Percentiles rank a stretch among this genome's conserved stretches.
phyloP scores from a whole-genome alignment of 805 yeast genomes.

The Komagataella phaffii region DNA sequence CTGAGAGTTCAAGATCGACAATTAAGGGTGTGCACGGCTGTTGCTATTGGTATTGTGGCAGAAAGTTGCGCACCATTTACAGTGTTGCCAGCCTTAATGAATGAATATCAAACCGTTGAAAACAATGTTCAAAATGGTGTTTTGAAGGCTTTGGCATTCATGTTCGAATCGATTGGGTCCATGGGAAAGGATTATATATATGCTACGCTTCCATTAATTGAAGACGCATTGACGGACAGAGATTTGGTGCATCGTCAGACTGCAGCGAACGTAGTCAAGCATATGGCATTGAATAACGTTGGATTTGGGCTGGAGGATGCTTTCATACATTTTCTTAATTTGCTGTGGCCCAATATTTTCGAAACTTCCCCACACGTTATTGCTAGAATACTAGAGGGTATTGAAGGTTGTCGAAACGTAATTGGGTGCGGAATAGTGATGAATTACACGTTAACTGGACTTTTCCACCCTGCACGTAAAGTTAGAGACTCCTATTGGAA shows the following conservation, averaged over 20 bases:
- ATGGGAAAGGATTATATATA: constrained; percentile 72
- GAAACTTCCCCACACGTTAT: constrained; percentile 97
- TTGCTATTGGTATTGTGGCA: constrained; percentile 94
- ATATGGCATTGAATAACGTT: constrained; percentile 64
- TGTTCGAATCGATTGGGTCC: constrained; percentile 85
- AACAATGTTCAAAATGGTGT: constrained; percentile 93
- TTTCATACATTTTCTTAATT: constrained; percentile 69
- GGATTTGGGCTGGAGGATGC: constrained; percentile 74
- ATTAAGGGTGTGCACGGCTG: constrained; percentile 91
- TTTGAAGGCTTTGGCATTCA: constrained; percentile 75
- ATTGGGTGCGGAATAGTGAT: constrained; percentile 66
- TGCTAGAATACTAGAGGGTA: constrained; percentile 62
- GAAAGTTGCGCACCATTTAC: constrained; percentile 89
- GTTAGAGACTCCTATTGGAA: constrained; percentile 84
- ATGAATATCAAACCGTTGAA: constrained; percentile 88
- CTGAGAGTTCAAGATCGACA: constrained; percentile 92
- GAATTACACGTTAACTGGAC: constrained; percentile 76
- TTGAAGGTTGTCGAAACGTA: constrained; percentile 57
- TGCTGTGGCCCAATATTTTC: constrained; percentile 76
- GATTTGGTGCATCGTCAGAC: constrained; percentile 93
- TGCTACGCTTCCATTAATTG: constrained; percentile 64
- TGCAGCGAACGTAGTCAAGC: constrained; percentile 77
- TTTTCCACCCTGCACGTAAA: constrained; percentile 86
- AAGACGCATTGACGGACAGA: constrained; percentile 82
- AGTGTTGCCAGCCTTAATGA: constrained; percentile 87